These are phyloP conservation scores for Neofusicoccum sp. DNA, from an alignment of 2,329 filamentous ascomycete species.

Conservation along the genomic window DNA sequence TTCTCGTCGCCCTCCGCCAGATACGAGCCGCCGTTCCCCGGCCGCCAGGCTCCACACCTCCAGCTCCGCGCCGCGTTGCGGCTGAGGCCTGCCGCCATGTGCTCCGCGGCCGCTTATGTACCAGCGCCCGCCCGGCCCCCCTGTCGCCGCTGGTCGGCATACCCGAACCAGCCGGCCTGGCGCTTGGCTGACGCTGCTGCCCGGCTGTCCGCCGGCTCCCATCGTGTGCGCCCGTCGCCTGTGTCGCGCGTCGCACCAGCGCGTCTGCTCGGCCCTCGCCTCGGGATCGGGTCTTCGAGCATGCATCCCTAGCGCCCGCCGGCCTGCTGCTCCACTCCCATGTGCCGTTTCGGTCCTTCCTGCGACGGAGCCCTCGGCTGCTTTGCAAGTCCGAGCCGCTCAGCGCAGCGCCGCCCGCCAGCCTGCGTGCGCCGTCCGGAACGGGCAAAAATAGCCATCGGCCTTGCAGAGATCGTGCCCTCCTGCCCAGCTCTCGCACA, in stretches of 20 bases:
- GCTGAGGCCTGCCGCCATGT: not conserved
- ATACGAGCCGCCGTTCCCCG: not conserved
- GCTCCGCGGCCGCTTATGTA: not conserved
- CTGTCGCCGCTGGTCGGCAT: constrained; percentile 11
- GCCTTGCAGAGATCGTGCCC: not conserved
- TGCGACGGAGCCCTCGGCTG: not conserved
- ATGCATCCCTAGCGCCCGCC: not conserved
- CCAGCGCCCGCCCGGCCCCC: not conserved
- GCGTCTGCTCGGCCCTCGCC: not conserved
- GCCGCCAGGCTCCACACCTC: not conserved
- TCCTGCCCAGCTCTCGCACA: not conserved
- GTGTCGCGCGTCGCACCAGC: not conserved
- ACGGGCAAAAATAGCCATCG: not conserved
- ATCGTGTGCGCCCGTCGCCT: not conserved
- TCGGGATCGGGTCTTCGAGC: not conserved
- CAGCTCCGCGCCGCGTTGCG: not conserved
- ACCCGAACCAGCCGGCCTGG: not conserved
- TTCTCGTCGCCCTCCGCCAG: not conserved
- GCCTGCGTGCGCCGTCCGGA: not conserved
- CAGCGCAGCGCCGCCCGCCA: not conserved
- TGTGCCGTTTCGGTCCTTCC: not conserved
- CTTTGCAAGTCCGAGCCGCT: not conserved
- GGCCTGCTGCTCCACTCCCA: not conserved
- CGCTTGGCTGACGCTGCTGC: constrained; percentile 13
- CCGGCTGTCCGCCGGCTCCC: not conserved